These are phyloP conservation scores for Coemansia sp. DNA, from an alignment of 192 early-diverging fungal genomes.

Conservation along the genomic window DNA sequence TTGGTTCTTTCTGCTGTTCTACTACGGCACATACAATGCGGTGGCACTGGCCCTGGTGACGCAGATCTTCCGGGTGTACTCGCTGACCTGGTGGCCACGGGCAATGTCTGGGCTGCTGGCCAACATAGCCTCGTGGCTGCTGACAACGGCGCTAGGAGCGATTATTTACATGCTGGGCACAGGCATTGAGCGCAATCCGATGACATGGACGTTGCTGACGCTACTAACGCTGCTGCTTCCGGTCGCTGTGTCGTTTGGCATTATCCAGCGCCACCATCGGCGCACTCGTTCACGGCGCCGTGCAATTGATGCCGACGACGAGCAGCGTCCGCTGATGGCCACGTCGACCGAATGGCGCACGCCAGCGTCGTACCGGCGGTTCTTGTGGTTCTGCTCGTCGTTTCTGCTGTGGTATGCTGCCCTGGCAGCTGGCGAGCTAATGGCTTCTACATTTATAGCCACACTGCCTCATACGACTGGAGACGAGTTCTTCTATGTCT, in stretches of 20 bases:
- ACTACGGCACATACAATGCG: slow-evolving; percentile 75
- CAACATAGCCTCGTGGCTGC: slow-evolving; percentile 66
- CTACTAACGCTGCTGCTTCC: slow-evolving; percentile 74
- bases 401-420: slow-evolving; percentile 67
- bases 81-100: slow-evolving; percentile 78
- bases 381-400: slow-evolving; percentile 73
- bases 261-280: slow-evolving; percentile 50
- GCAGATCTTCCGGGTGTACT: slow-evolving; percentile 75
- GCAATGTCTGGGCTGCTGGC: slow-evolving; percentile 61
- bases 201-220: slow-evolving; percentile 70
- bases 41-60: slow-evolving; percentile 69
- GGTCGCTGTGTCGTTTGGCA: slow-evolving; percentile 60
- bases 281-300: slow-evolving; percentile 33
- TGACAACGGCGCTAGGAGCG: slow-evolving; percentile 58
- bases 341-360: slow-evolving; percentile 57
- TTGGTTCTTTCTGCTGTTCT: slow-evolving; percentile 77
- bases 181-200: slow-evolving; percentile 54
- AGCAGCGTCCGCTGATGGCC: slow-evolving; percentile 60
- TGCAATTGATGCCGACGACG: slow-evolving; percentile 4
- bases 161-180: slow-evolving; percentile 56
- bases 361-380: slow-evolving; percentile 68
- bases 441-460: slow-evolving; percentile 62
- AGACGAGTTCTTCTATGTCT: slow-evolving; percentile 69
- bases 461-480: slow-evolving; percentile 58
- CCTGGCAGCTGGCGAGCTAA: slow-evolving; percentile 65